Conservation (phyloP, 176 grass and related monocot genomes). For the Paspalum notatum region DNA sequence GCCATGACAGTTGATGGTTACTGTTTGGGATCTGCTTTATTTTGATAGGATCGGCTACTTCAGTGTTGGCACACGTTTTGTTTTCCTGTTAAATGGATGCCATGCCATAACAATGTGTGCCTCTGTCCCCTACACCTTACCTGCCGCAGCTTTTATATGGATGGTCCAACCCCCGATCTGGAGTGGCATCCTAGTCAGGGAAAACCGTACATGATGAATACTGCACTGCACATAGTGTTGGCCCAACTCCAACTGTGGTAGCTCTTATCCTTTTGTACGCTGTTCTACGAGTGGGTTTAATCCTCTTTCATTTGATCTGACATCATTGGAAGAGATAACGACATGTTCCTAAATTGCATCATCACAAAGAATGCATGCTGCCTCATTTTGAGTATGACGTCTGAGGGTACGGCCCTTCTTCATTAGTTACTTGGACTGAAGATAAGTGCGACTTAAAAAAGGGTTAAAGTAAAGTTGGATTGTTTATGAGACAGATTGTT, state of each 20-base stretch:
- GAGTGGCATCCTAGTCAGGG: slow-evolving; percentile 17
- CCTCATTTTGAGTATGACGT: not conserved
- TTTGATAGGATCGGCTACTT: not conserved
- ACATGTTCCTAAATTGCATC: slow-evolving; percentile 10
- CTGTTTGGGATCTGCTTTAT: not conserved
- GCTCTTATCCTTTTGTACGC: not conserved
- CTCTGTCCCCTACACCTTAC: not conserved
- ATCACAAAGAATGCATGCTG: not conserved
- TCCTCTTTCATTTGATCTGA: not conserved
- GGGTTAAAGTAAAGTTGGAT: not conserved
- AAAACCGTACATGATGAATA: not conserved
- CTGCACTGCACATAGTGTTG: not conserved
- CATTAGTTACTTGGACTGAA: not conserved
- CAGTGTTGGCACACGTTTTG: not conserved
- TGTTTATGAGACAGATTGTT: not conserved
- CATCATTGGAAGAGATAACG: not conserved
- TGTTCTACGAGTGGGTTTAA: not conserved
- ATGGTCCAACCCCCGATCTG: slow-evolving; percentile 1
- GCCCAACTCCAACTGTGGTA: not conserved
- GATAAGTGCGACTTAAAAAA: not conserved
- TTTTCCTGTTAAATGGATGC: not conserved
- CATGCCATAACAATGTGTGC: not conserved
- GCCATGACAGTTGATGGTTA: not conserved
- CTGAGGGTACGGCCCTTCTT: not conserved
- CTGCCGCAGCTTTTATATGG: not conserved